Base-by-base conservation (phyloP, 2,329 filamentous ascomycete species). In the Didymella segeticola region DNA sequence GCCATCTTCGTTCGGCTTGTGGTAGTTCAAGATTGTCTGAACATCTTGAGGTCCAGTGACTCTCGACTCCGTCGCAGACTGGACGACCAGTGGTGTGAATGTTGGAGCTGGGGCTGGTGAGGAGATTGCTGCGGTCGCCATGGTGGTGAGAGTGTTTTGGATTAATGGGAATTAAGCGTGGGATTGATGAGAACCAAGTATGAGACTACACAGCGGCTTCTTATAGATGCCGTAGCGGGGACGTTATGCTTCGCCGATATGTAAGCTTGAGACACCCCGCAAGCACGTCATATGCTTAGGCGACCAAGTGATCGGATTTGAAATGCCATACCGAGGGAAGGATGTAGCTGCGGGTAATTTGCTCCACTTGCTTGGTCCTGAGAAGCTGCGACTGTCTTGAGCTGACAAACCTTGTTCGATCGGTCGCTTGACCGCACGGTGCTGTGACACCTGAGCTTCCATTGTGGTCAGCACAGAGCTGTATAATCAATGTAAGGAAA, bases 91-190 rank as follows among this genome's bases (percentile, higher is more conserved):
- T 5, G 53, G 61, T 4, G 54, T 47, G 31, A 60, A 63, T 10
- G 60, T 51, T 20, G 62, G 63, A 5, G 60, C 45, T 3, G 61
- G 43, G 29, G 62, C 58, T 9, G 67, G 67, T 5, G 52, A 41
- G 46, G 65, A 61, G 27, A 70, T 62, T 50, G 63, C 61, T 33
- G 68, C 66, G 26, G 68, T 71, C 9, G 68, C 67, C 68, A 71
- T 53, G 53, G 42, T 53, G 43, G 52, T n/a, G n/a, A n/a, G n/a
- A n/a, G n/a, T n/a, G n/a, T n/a, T n/a, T n/a, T n/a, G n/a, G n/a
- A n/a, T n/a, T n/a, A n/a, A n/a, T n/a, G n/a, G n/a, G n/a, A n/a
- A n/a, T n/a, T n/a, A n/a, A n/a, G n/a, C n/a, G n/a, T n/a, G n/a
- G n/a, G n/a, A n/a, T n/a, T n/a, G n/a, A n/a, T n/a, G n/a, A n/a